A percentile compares a stretch with the other conserved stretches of the same genome.
Evolutionary conservation across 371 early-diverging fungal genomes (phyloP).

Genomic region (Rhizopus microsporus): DNA sequence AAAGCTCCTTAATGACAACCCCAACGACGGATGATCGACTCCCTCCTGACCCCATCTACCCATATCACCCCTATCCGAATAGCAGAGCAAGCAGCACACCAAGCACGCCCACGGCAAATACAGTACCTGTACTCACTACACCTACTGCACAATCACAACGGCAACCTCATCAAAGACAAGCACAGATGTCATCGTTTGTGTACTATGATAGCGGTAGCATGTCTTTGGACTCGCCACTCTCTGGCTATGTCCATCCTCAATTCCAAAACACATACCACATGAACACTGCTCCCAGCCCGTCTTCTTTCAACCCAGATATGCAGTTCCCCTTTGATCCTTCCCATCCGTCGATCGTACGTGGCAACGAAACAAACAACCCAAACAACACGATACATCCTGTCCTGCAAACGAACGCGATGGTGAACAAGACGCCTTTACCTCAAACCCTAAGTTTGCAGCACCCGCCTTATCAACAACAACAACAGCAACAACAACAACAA

Average conservation of each 20-base stretch:
- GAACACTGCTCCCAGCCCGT: constrained; percentile 14
- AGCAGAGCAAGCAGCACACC: constrained; percentile 14
- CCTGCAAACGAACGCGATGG: constrained; percentile 29
- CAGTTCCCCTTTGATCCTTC: constrained; percentile 30
- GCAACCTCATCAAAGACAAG: constrained; percentile 8
- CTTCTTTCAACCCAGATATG: constrained; percentile 22
- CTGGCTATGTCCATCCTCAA: constrained; percentile 24
- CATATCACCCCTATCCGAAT: constrained; percentile 14
- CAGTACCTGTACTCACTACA: constrained; percentile 12
- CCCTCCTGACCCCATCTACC: constrained; percentile 5
- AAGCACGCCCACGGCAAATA: constrained; percentile 2
- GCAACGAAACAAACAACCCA: constrained; percentile 10
- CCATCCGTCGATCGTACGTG: constrained; percentile 16
- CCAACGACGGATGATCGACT: constrained; percentile 5
- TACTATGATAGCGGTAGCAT: constrained; percentile 25
- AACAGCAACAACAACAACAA: constrained; percentile 8
- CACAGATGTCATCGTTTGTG: constrained; percentile 21
- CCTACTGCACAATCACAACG: constrained; percentile 23
- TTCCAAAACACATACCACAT: constrained; percentile 23
- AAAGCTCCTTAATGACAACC: neutral
- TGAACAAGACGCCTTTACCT: constrained; percentile 9
- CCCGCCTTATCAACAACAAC: constrained; percentile 3
- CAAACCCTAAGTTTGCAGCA: neutral
- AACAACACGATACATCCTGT: constrained; percentile 28
- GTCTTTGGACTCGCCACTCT: constrained; percentile 21